Base-by-base conservation (phyloP, 495 filamentous ascomycete species). In the Tuber melanosporum region DNA sequence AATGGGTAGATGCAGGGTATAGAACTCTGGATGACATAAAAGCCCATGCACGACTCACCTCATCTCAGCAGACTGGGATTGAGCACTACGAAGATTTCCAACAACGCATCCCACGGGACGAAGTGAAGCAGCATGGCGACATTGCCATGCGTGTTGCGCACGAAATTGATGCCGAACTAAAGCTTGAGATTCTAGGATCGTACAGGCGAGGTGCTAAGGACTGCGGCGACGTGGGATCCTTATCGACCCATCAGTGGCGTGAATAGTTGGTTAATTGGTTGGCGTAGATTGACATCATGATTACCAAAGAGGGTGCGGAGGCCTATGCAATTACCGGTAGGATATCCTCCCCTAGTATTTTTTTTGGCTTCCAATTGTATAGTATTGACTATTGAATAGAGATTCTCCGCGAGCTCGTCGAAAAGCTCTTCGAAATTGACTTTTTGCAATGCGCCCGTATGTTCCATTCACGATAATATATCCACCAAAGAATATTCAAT, bases 11-110 rank as follows among this genome's bases (percentile, higher is more conserved):
- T 3, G 87, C 92, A 78, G 95, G 95, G 14, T 89, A 91, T 84
- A 89, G 86, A 46, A 92, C 91, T 4, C 86, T 99, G 14, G 88
- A 91, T 3, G 94, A 97, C 82, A 85, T 99, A 1, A 84, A 83
- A 20, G 83, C 86, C 0, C 89, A 90, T 44, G 92, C 89, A 0
- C 83, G 89, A 19, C 86, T 99, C n/a, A 91, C 90, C 0, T 82
- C 87, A 10, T 92, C 91, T 71, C 95, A 98, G 81, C 88, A 86
- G 62, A 87, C 97, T 52, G 95, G 95, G 26, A 85, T 99, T 46
- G 91, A 92, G 22, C 91, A 90, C 75, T 94, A 94, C 82, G 87
- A 92, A 57, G 95, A 98, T 84, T 92, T 99, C 81, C 87, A 90
- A 75, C 87, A 90, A 15, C 91, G 94, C 10, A 97, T 99, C 75